A percentile compares a stretch with the other conserved stretches of the same genome.
Conservation (phyloP, 768 basidiomycete species). For the Pulveroboletus sp. region DNA sequence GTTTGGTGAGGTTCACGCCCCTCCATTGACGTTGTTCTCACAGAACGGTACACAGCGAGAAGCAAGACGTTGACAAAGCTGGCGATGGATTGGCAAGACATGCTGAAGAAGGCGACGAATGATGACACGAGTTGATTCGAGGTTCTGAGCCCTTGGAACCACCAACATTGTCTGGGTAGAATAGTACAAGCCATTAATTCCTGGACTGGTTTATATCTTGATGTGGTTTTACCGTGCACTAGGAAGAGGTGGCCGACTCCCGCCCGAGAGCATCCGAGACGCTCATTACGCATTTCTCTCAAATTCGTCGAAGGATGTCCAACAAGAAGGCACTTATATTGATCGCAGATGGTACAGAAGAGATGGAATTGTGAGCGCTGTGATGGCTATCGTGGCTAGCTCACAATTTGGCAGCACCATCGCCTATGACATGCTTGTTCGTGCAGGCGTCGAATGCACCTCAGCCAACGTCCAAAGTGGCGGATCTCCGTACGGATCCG, state of each 20-base stretch:
- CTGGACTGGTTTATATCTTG: neutral
- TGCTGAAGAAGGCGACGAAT: slow-evolving; percentile 58
- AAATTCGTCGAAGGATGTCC: slow-evolving; percentile 16
- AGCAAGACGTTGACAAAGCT: slow-evolving; percentile 75
- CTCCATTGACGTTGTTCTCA: slow-evolving; percentile 3
- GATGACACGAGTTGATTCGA: slow-evolving; percentile 39
- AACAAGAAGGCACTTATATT: slow-evolving; percentile 57
- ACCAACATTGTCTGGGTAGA: neutral
- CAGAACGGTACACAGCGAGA: slow-evolving; percentile 43
- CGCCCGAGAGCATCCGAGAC: neutral
- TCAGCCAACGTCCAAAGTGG: slow-evolving; percentile 61
- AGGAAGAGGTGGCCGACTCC: neutral
- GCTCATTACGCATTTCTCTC: neutral
- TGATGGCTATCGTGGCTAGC: neutral
- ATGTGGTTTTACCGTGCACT: neutral
- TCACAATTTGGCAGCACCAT: slow-evolving; percentile 42
- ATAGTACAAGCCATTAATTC: neutral
- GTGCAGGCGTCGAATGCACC: slow-evolving; percentile 62
- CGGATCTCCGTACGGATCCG: slow-evolving; percentile 22
- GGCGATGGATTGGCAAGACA: slow-evolving; percentile 81
- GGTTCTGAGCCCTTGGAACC: too few relatives aligned
- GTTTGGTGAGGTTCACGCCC: slow-evolving; percentile 58
- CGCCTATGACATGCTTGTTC: slow-evolving; percentile 78
- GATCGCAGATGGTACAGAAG: slow-evolving; percentile 81
- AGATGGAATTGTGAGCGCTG: slow-evolving; percentile 79